Conservation (phyloP, 805 yeast species). For the Sugiyamaella qingdaonensis region DNA sequence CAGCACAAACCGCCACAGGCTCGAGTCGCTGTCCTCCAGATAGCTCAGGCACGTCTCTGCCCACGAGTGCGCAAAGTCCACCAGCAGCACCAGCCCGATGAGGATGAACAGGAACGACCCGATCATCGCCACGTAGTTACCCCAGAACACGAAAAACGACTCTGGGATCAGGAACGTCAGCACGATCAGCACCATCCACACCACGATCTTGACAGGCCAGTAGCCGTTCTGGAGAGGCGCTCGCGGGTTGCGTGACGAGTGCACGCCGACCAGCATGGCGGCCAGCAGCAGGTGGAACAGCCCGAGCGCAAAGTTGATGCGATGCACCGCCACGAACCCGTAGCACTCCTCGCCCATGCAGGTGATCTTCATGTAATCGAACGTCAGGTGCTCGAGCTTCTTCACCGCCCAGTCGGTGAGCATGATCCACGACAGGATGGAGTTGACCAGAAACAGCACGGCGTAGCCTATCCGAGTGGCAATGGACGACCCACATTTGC, state of each 20-base stretch:
- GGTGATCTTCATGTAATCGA: conserved; percentile 62
- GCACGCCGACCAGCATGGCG: conserved; percentile 62
- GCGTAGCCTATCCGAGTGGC: conserved; percentile 90
- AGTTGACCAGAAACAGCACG: conserved; percentile 65
- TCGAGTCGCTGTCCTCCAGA: conserved; percentile 68
- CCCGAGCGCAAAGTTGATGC: conserved; percentile 86
- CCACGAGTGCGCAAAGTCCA: conserved; percentile 98
- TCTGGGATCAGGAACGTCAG: conserved; percentile 81
- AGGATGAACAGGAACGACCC: conserved; percentile 82
- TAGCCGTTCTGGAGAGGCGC: conserved; percentile 84
- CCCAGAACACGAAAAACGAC: conserved; percentile 80
- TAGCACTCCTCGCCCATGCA: conserved; percentile 84
- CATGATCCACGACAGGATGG: conserved; percentile 88
- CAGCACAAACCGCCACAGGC: conserved; percentile 72
- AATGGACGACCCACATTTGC: conserved; percentile 66
- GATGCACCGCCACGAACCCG: conserved; percentile 92
- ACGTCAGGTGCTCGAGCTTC: conserved; percentile 65
- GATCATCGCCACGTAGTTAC: conserved; percentile 80
- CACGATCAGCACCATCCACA: conserved; percentile 54
- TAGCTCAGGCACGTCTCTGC: conserved; percentile 92
- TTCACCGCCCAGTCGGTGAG: conserved; percentile 73
- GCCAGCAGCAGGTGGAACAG: conserved; percentile 71
- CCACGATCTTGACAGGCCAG: conserved; percentile 74
- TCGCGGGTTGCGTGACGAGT: conserved; percentile 71
- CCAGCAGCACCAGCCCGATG: conserved; percentile 83